These are phyloP conservation scores for Flaveria floridana DNA, from an alignment of 140 eudicot genomes.

Conservation along the genomic window DNA sequence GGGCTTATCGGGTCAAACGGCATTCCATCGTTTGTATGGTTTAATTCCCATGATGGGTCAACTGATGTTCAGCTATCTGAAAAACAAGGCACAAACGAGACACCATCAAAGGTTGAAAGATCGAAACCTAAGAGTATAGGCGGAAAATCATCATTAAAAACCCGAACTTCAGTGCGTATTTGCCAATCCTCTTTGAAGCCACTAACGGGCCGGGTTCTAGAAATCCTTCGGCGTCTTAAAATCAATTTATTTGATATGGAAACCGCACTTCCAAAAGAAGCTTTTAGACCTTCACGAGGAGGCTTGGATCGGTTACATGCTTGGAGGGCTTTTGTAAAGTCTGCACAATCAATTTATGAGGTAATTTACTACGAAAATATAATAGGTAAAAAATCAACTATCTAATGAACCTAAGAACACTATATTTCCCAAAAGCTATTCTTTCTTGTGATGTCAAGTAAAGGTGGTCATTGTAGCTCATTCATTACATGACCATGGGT, in stretches of 20 bases:
- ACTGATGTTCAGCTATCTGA: slow-evolving; percentile 31
- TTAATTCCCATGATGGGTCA: slow-evolving; percentile 23
- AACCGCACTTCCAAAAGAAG: slow-evolving; percentile 75
- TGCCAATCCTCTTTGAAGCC: slow-evolving; percentile 71
- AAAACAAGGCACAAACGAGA: slow-evolving; percentile 38
- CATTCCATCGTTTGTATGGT: slow-evolving; percentile 49
- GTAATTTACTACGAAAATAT: slow-evolving; percentile 37
- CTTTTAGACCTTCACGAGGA: slow-evolving; percentile 60
- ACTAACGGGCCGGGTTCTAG: slow-evolving; percentile 57
- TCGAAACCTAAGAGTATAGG: slow-evolving; percentile 36
- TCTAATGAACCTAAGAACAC: background rate
- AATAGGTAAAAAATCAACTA: background rate
- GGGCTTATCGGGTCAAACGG: slow-evolving; percentile 83
- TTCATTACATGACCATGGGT: background rate
- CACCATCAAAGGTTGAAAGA: slow-evolving; percentile 41
- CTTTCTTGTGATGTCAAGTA: slow-evolving; percentile 3
- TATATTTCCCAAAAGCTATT: background rate
- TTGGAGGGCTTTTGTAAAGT: slow-evolving; percentile 85
- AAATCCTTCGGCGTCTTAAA: slow-evolving; percentile 67
- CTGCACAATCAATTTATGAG: slow-evolving; percentile 78
- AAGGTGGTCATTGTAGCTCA: background rate
- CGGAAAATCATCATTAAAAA: slow-evolving; percentile 42
- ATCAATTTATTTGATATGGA: slow-evolving; percentile 80
- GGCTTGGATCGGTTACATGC: slow-evolving; percentile 50
- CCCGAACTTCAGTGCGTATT: slow-evolving; percentile 37